Evolutionary conservation across 2,329 filamentous ascomycete genomes (phyloP).

Genomic region (Eutypella sp.): DNA sequence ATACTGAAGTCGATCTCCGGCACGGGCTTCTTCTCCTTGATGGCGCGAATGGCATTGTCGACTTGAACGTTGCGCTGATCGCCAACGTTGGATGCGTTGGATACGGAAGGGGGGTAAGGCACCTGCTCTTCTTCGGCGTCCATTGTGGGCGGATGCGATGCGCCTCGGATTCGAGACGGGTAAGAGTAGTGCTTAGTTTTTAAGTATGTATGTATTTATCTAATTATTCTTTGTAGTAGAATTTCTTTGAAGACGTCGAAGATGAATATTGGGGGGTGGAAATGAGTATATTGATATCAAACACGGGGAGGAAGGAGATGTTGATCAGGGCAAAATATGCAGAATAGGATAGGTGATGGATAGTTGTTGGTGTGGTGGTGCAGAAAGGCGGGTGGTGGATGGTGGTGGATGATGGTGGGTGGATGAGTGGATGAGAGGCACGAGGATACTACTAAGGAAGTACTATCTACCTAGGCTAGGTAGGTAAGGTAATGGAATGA

Average conservation of each 20-base stretch:
- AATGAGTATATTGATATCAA: background rate
- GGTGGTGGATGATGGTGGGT: background rate
- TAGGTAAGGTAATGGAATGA: too few relatives aligned
- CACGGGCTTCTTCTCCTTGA: conserved; percentile 89
- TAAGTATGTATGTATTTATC: background rate
- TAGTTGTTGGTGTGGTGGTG: too few relatives aligned
- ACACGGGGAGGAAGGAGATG: too few relatives aligned
- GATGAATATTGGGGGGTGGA: background rate
- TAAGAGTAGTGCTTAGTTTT: too few relatives aligned
- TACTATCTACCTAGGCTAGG: too few relatives aligned
- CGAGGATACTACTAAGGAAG: background rate
- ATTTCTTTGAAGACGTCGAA: background rate
- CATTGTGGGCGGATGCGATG: conserved; percentile 36
- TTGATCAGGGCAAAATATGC: background rate
- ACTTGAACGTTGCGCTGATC: conserved; percentile 58
- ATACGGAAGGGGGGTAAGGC: conserved; percentile 24
- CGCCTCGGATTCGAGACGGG: conserved; percentile 11
- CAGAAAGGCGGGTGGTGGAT: too few relatives aligned
- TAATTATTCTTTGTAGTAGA: background rate
- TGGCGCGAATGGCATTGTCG: conserved; percentile 87
- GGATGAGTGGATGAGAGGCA: background rate
- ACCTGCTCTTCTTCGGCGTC: conserved; percentile 39
- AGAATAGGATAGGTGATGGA: background rate
- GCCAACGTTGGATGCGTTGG: conserved; percentile 29
- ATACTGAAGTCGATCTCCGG: conserved; percentile 98